Evolutionary conservation across 2,329 filamentous ascomycete species (phyloP), one percentile per base, ranked within the genome.

Genomic region (Aspergillus clavatus): DNA sequence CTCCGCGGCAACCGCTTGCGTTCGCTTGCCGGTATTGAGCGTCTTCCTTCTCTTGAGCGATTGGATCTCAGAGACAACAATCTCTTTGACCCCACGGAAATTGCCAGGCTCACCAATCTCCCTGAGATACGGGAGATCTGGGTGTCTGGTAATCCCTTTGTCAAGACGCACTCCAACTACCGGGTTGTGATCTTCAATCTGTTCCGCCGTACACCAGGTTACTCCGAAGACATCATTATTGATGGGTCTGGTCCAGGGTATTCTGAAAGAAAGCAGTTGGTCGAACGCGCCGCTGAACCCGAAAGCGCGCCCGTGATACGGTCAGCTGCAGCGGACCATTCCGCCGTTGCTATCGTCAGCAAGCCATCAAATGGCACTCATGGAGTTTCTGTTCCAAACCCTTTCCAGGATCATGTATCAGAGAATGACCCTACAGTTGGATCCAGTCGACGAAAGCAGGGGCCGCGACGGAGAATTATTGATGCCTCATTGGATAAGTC

Each of bases 161-260:
- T 86, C 35, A 88, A 87, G 56, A 90, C 89, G 1, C 88, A 96
- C 63, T 78, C 84, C 47, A 83, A 86, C 56, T 95, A 95, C 63
- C 83, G 93, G 39, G 77, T 95, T 53, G 87, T 83, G 16, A 94
- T 97, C 51, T 96, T 98, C 81, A 98, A 97, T 59, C 76, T 97
- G 2, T 98, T 98, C 75, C 82, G 93, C 52, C 84, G 82, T 47
- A 89, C 88, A 0, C 88, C 91, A 8, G 93, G 93, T 4, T 95
- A 93, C 60, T 86, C 84, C 0, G 87, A 95, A 54, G 93, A 98
- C 61, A 83, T 97, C 48, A 75, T 89, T 37, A 91, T 98, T 56
- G 93, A 98, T 64, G 84, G 86, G 2, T 81, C 81, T 26, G 85
- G 85, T 0, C 91, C 93, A 1, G 84, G 80, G n/a, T 94, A 89